These are phyloP conservation scores for Leucogyrophana mollusca DNA, from an alignment of 768 basidiomycete species.

Conservation along the genomic window DNA sequence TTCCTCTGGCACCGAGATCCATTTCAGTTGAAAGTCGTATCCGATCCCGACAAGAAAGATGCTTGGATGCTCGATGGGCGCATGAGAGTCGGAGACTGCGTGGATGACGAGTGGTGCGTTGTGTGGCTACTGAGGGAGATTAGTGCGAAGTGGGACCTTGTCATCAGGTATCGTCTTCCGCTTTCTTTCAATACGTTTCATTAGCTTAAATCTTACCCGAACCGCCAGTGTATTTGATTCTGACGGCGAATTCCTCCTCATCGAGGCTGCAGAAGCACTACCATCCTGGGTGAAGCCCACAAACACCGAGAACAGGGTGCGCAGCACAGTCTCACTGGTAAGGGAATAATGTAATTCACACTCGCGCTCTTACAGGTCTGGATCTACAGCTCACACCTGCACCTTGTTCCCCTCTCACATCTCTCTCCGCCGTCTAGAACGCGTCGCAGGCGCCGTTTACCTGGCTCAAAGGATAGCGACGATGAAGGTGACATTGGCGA, in stretches of 20 bases:
- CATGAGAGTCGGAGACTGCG: slow-evolving; percentile 91
- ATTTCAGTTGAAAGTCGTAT: slow-evolving; percentile 72
- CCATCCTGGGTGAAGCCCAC: slow-evolving; percentile 90
- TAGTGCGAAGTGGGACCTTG: slow-evolving; percentile 75
- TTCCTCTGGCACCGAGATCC: slow-evolving; percentile 85
- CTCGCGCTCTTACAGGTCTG: slow-evolving; percentile 66
- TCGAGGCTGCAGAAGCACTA: slow-evolving; percentile 90
- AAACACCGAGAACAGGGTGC: slow-evolving; percentile 91
- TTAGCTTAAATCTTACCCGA: slow-evolving; percentile 4
- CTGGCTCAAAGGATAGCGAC: slow-evolving; percentile 43
- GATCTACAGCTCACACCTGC: slow-evolving; percentile 80
- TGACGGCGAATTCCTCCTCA: slow-evolving; percentile 94
- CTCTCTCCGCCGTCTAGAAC: slow-evolving; percentile 65
- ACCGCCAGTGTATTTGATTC: slow-evolving; percentile 62
- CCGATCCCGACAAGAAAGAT: slow-evolving; percentile 38
- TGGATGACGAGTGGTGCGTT: slow-evolving; percentile 98
- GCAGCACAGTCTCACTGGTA: slow-evolving; percentile 38
- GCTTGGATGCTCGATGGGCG: slow-evolving; percentile 73
- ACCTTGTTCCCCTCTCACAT: slow-evolving; percentile 82
- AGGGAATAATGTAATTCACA: slow-evolving; percentile 31
- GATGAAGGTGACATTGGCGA: slow-evolving; percentile 44
- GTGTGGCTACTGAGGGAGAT: slow-evolving; percentile 88
- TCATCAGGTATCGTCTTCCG: slow-evolving; percentile 58
- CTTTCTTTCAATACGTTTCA: slow-evolving; percentile 1
- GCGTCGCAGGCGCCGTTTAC: slow-evolving; percentile 44